Percentiles rank a stretch among this genome's conserved stretches.
These are phyloP conservation scores for Neohortaea acidophila DNA, from an alignment of 495 filamentous ascomycete genomes.

Conservation along the genomic window DNA sequence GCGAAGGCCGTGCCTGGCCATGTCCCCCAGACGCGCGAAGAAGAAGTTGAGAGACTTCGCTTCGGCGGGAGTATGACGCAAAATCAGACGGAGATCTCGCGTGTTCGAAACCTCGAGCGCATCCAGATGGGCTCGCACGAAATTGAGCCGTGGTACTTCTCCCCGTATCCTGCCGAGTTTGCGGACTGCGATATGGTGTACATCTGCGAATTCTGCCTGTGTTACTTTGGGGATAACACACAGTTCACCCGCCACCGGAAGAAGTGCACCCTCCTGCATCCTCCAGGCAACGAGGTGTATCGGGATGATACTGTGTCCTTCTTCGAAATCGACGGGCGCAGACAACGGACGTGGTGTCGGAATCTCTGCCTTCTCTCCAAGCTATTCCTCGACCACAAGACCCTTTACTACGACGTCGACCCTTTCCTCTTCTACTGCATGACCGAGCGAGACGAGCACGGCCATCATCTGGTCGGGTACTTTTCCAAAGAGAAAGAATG, in stretches of 20 bases:
- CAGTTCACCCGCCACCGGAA: conserved; percentile 69
- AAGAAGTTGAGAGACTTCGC: conserved; percentile 89
- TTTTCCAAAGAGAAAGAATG: conserved; percentile 98
- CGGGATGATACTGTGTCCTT: conserved; percentile 88
- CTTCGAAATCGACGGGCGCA: conserved; percentile 90
- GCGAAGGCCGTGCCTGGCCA: conserved; percentile 35
- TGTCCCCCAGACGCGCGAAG: conserved; percentile 58
- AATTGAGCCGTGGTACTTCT: conserved; percentile 97
- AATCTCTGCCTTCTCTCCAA: conserved; percentile 90
- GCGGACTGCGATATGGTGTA: conserved; percentile 76
- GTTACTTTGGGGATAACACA: conserved; percentile 66
- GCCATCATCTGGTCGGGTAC: conserved; percentile 87
- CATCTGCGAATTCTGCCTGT: conserved; percentile 95
- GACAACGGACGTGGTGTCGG: conserved; percentile 93
- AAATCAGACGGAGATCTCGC: conserved; percentile 90
- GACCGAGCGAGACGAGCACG: conserved; percentile 69
- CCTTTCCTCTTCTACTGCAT: conserved; percentile 99
- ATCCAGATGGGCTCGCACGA: conserved; percentile 89
- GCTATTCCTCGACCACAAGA: conserved; percentile 96
- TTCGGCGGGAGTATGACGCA: conserved; percentile 96
- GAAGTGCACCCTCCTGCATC: conserved; percentile 85
- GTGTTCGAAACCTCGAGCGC: conserved; percentile 80
- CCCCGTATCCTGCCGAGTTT: conserved; percentile 81
- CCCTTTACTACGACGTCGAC: conserved; percentile 98
- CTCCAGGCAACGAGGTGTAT: conserved; percentile 95